Evolutionary conservation across 306 rosid species (phyloP).

Genomic region (Leucaena leucocephala): DNA sequence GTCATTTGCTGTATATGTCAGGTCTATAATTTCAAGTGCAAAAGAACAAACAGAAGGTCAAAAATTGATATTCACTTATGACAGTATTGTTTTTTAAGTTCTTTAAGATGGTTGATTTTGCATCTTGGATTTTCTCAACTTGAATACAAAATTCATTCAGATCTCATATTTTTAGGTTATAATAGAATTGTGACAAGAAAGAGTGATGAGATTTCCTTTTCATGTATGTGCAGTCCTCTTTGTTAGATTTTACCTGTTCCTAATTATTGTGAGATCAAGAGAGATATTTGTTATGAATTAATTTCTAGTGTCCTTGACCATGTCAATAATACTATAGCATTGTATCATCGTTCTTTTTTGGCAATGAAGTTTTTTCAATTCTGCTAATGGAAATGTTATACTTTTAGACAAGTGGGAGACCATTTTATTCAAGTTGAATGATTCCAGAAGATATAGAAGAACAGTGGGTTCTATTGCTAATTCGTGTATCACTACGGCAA

Average conservation of each 20-base stretch:
- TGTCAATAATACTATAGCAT: background rate
- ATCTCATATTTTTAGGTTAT: background rate
- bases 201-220: background rate
- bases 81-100: conserved; percentile 19
- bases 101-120: conserved; percentile 18
- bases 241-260: background rate
- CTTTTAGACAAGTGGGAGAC: conserved; percentile 76
- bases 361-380: conserved; percentile 25
- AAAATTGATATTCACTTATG: conserved; percentile 16
- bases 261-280: background rate
- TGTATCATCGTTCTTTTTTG: conserved; percentile 2
- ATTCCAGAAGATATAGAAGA: conserved; percentile 81
- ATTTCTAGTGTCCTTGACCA: background rate
- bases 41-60: conserved; percentile 48
- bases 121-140: conserved; percentile 3
- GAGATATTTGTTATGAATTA: background rate
- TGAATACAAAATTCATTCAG: conserved; percentile 22
- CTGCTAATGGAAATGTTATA: conserved; percentile 36
- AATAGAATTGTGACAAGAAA: background rate
- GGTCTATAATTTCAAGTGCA: conserved; percentile 51
- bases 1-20: conserved; percentile 61
- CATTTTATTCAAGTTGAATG: conserved; percentile 71
- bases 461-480: conserved; percentile 80
- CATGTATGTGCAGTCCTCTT: background rate
- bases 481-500: conserved; percentile 80